Conservation (phyloP, 352 stramenopile species). For the Globisporangium canariense region DNA sequence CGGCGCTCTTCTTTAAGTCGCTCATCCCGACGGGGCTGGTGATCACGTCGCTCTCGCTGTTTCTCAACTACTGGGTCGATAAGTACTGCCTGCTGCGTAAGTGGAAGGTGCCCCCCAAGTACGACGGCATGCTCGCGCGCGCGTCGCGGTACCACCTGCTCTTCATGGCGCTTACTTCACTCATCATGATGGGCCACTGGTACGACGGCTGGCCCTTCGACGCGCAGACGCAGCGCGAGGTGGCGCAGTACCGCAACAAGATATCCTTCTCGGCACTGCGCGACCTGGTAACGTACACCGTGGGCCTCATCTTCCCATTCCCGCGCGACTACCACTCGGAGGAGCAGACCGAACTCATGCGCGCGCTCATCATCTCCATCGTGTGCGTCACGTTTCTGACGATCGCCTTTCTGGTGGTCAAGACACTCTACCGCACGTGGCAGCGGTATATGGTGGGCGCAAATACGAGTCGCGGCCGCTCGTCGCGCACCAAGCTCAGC, state of each 20-base stretch:
- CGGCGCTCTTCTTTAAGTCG: conserved; percentile 66
- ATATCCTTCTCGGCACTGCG: conserved; percentile 16
- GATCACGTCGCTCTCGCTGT: conserved; percentile 58
- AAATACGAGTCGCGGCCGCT: conserved; percentile 17
- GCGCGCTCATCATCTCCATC: conserved; percentile 41
- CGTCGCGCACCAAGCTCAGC: conserved; percentile 29
- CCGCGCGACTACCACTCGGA: conserved; percentile 35
- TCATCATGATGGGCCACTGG: conserved; percentile 78
- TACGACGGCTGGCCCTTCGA: conserved; percentile 83
- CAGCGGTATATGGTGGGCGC: conserved; percentile 34
- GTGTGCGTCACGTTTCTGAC: conserved; percentile 30
- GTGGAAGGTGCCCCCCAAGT: conserved; percentile 65
- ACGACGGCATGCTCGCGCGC: conserved; percentile 57
- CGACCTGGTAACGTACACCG: conserved; percentile 27
- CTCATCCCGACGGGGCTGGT: conserved; percentile 57
- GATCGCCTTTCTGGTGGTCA: conserved; percentile 30
- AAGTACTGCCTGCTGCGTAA: conserved; percentile 79
- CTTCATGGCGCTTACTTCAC: conserved; percentile 50
- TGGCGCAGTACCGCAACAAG: conserved; percentile 25
- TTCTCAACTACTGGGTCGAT: conserved; percentile 83
- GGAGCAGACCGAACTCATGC: conserved; percentile 35
- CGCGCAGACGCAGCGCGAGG: conserved; percentile 22
- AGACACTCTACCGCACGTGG: conserved; percentile 34
- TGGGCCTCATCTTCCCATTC: conserved; percentile 55
- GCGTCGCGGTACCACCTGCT: conserved; percentile 69